A percentile compares a stretch with the other conserved stretches of the same genome.
Conservation (phyloP, 306 rosid species). For the Medicago arabica region DNA sequence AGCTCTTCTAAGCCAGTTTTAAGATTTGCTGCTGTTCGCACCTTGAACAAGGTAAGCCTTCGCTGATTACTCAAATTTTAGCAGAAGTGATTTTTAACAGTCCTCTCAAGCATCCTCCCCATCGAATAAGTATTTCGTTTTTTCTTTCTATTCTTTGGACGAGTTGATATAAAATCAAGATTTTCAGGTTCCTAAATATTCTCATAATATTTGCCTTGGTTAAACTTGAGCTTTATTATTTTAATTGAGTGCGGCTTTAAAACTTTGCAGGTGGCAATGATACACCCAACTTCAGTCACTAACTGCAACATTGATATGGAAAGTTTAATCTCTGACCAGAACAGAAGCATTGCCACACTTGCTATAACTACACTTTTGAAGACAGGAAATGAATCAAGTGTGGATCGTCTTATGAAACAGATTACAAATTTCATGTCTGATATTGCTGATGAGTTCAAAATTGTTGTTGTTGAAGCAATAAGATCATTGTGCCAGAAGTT, state of each 20-base stretch:
- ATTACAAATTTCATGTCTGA: slow-evolving; percentile 98
- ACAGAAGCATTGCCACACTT: slow-evolving; percentile 97
- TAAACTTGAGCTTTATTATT: slow-evolving; percentile 25
- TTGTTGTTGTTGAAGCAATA: slow-evolving; percentile 98
- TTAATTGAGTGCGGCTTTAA: slow-evolving; percentile 25
- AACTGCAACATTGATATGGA: slow-evolving; percentile 99
- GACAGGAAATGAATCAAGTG: slow-evolving; percentile 98
- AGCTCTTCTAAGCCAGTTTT: slow-evolving; percentile 98
- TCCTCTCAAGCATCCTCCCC: slow-evolving; percentile 20
- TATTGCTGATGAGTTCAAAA: slow-evolving; percentile 97
- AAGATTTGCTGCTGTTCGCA: slow-evolving; percentile 99
- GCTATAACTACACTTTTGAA: slow-evolving; percentile 98
- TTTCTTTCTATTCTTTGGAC: slow-evolving; percentile 16
- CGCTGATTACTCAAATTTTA: slow-evolving; percentile 27
- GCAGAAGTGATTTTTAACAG: slow-evolving; percentile 27
- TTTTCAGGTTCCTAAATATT: slow-evolving; percentile 19
- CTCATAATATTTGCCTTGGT: slow-evolving; percentile 28
- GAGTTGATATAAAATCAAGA: slow-evolving; percentile 31
- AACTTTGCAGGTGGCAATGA: slow-evolving; percentile 90
- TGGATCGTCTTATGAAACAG: slow-evolving; percentile 98
- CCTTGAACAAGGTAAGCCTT: slow-evolving; percentile 83
- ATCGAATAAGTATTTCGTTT: slow-evolving; percentile 7
- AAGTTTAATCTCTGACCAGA: slow-evolving; percentile 93
- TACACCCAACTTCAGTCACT: slow-evolving; percentile 96
- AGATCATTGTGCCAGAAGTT: slow-evolving; percentile 94